Percentiles rank a stretch among this genome's conserved stretches.
Evolutionary conservation across 23 red algal genomes (phyloP).

Genomic region (Gracilaria gracilis): DNA sequence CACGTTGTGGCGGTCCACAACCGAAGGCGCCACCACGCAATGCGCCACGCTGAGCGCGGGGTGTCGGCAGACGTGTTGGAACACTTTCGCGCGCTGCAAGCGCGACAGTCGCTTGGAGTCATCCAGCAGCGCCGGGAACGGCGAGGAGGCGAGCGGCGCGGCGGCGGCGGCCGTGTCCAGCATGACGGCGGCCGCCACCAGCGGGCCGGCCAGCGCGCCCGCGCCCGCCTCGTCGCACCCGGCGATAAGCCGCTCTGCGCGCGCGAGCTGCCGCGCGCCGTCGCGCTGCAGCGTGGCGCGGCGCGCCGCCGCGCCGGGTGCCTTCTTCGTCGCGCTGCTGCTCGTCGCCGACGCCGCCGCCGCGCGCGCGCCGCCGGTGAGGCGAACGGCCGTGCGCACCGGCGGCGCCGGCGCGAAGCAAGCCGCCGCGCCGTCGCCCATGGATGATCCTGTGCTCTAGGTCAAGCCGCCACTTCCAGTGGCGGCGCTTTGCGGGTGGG

Average conservation of each 20-base stretch:
- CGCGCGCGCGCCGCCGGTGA: background rate
- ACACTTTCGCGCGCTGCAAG: background rate
- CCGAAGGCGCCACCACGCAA: slow-evolving; percentile 24
- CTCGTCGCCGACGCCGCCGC: background rate
- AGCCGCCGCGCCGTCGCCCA: too few species aligned
- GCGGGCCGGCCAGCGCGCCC: slow-evolving; percentile 53
- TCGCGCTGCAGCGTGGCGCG: slow-evolving; percentile 2
- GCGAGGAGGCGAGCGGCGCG: background rate
- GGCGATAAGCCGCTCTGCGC: background rate
- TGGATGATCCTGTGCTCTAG: too few species aligned
- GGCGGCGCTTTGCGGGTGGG: too few species aligned
- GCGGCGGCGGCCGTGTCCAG: background rate
- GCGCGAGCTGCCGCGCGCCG: background rate
- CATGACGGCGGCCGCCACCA: slow-evolving; percentile 51
- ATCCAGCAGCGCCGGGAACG: slow-evolving; percentile 3
- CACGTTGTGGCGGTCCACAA: slow-evolving; percentile 85
- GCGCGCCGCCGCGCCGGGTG: background rate
- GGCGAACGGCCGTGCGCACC: background rate
- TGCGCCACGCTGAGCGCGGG: slow-evolving; percentile 36
- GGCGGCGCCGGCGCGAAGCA: too few species aligned
- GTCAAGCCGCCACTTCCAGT: too few species aligned
- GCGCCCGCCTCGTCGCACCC: slow-evolving; percentile 58
- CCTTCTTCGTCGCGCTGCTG: background rate
- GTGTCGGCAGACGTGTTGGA: background rate
- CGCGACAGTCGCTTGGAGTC: slow-evolving; percentile 55